Base-by-base conservation (phyloP, 2,329 filamentous ascomycete species). In the Geoglossum cookeanum region DNA sequence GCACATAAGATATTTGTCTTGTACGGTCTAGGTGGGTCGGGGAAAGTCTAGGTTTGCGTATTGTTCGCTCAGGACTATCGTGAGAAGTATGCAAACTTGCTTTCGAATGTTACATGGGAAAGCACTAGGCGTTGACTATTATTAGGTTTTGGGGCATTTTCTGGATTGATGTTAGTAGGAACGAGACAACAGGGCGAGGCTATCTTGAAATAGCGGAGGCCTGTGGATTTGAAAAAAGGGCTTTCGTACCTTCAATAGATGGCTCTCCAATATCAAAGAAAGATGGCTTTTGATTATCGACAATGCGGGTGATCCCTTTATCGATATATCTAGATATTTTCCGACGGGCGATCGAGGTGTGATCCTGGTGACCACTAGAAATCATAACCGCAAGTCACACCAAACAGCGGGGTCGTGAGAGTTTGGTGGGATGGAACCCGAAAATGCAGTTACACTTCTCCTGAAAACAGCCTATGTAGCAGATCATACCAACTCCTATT, bases 231-330 rank as follows among this genome's bases (percentile, higher is more conserved):
- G 62, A 63, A 30, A 35, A 8, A 64, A 61, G 9, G 64, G 60
- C 32, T 54, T 60, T 32, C 33, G 58, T 15, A 60, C 63, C 11
- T 63, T 60, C 35, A 65, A 61, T 57, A 37, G 61, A 9, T 66
- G 61, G 61, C 57, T 70, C 5, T 54, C 63, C 4, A 62, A 59
- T 9, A 56, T 60, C 13, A 53, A 56, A 29, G 37, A 60, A 55
- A 61, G 61, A 33, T 70, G 67, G 67, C 63, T 70, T 32, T 63
- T 70, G 29, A 63, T 74, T 4, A 66, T 74, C 33, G 70, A 74
- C 60, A 74, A 73, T 59, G 70, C 69, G 2, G 70, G 74, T 56
- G 64, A 71, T 59, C 63, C 67, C 6, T 58, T 64, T 0, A 49
- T 67, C 17, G 63, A 69, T 55, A 64, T 66, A 57, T 61, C 62